Percentiles rank a stretch among this genome's conserved stretches.
These are phyloP conservation scores for Curvularia verruculosa DNA, from an alignment of 2,329 filamentous ascomycete species.

Conservation along the genomic window DNA sequence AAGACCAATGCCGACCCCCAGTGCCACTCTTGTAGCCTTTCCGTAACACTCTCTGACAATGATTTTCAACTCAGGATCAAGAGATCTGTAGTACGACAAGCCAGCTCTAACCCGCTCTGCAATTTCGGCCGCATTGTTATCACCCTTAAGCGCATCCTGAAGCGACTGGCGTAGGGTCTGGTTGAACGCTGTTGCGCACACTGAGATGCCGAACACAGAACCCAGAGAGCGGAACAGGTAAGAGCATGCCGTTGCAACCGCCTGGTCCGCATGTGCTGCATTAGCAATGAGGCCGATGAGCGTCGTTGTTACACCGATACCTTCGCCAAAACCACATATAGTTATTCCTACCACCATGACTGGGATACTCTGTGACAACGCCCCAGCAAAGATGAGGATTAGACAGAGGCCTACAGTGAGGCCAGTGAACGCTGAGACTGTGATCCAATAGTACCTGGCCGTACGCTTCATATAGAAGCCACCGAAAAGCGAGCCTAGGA, in stretches of 20 bases:
- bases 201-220: constrained; percentile 68
- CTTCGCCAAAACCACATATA: constrained; percentile 60
- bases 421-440: constrained; percentile 61
- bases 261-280: constrained; percentile 68
- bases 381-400: constrained; percentile 64
- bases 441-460: constrained; percentile 74
- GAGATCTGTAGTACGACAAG: constrained; percentile 69
- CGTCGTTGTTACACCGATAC: constrained; percentile 71
- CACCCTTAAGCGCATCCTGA: constrained; percentile 59
- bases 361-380: constrained; percentile 55
- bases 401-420: constrained; percentile 62
- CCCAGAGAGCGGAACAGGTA: constrained; percentile 81
- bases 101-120: constrained; percentile 72
- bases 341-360: constrained; percentile 65
- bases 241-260: constrained; percentile 77
- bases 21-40: constrained; percentile 59
- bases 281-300: constrained; percentile 76
- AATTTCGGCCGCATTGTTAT: constrained; percentile 67
- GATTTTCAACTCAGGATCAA: constrained; percentile 65
- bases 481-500: constrained; percentile 67
- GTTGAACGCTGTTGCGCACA: constrained; percentile 74
- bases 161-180: constrained; percentile 67
- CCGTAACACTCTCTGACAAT: constrained; percentile 73
- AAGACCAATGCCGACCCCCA: constrained; percentile 58
- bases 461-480: constrained; percentile 73